A percentile compares a stretch with the other conserved stretches of the same genome.
These are phyloP conservation scores for Garcia nutans DNA, from an alignment of 345 rosid genomes.

Conservation along the genomic window DNA sequence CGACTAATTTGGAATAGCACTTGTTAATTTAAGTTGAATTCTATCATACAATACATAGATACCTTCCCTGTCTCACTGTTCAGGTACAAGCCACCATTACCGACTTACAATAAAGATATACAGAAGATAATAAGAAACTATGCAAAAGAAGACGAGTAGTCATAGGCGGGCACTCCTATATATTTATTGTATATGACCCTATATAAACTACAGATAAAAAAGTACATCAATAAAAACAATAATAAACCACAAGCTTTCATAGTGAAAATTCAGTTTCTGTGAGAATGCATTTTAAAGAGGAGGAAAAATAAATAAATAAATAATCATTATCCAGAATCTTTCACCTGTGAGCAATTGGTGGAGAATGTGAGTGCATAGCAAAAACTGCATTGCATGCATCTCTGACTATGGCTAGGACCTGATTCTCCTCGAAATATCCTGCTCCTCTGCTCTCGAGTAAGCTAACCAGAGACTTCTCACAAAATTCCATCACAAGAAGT, in stretches of 20 bases:
- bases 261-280: neutral
- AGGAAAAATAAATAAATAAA: neutral
- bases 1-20: neutral
- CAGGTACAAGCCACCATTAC: neutral
- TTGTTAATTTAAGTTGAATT: neutral
- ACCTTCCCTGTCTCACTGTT: neutral
- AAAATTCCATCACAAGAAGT: conserved; percentile 84
- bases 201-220: neutral
- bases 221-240: neutral
- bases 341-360: conserved; percentile 93
- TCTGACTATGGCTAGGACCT: conserved; percentile 67
- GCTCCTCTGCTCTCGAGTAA: conserved; percentile 82
- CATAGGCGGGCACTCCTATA: too few relatives aligned
- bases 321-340: neutral
- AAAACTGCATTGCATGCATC: conserved; percentile 93
- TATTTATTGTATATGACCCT: neutral
- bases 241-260: neutral
- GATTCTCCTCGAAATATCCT: conserved; percentile 84
- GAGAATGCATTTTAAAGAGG: neutral
- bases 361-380: conserved; percentile 92
- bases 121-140: neutral
- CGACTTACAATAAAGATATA: neutral
- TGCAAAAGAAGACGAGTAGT: neutral
- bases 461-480: conserved; percentile 81
- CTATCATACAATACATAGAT: too few relatives aligned